Evolutionary conservation across 2,329 filamentous ascomycete genomes (phyloP), one percentile per base, ranked within the genome.

Genomic region (Talaromyces sp.): DNA sequence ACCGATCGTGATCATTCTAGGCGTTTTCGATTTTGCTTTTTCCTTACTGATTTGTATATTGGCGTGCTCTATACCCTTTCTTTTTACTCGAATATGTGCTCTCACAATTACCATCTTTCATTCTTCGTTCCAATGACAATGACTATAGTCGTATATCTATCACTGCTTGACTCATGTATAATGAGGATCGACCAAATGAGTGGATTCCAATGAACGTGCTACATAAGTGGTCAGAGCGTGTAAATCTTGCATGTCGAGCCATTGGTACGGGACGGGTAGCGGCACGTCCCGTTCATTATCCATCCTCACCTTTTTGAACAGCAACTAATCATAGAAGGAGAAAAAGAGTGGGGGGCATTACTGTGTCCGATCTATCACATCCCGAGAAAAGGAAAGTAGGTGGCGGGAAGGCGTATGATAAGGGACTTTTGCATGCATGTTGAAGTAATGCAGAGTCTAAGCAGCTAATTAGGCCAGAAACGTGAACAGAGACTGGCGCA

Each of bases 61-160:
- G 52, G 52, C 52, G 33, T 37, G 52, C 19, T 56, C 31, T n/a
- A 56, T 56, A 56, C 52, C 52, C 52, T 16, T 54, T 19, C 31
- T 19, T 37, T 33, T 19, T 14, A 16, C 16, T 22, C 6, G 6
- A 37, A 16, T 1, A 13, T 13, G 22, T 35, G 4, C 10, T 24
- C 7, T 56, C 9, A 39, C n/a, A 16, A 14, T 22, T 14, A 3
- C 6, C 27, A 37, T 37, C 11, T 37, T 35, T 37, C 16, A 8
- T 33, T 33, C 10, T 16, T 39, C n/a, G n/a, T 6, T 14, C 11
- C 52, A 52, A 33, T 19, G 16, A 49, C 27, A 3, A 22, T 22
- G 41, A 31, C 27, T 45, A n/a, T 45, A 19, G 41, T 22, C 41
- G n/a, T 11, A 45, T 8, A 24, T 22, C 1, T 7, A 24, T 22